phyloP scores from a whole-genome alignment of 2,329 filamentous ascomycete genomes.

The Fusarium ramigenum region DNA sequence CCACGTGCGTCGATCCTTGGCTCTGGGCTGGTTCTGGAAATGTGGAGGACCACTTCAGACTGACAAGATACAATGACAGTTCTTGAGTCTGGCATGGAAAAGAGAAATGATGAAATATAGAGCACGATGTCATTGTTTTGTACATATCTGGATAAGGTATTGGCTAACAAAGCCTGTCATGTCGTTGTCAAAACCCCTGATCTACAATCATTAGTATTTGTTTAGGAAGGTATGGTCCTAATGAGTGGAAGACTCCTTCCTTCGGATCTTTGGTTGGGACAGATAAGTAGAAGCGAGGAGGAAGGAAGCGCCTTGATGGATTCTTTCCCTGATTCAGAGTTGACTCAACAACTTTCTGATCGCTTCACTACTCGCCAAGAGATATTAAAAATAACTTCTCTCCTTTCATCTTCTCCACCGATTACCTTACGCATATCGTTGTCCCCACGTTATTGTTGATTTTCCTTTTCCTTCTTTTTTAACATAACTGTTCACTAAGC shows the following conservation, averaged over 20 bases:
- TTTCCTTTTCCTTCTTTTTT: background rate
- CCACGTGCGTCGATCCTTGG: conserved; percentile 44
- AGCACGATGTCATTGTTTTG: background rate
- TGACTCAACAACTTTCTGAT: background rate
- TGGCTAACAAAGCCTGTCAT: background rate
- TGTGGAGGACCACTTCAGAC: background rate
- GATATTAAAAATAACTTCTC: conserved; percentile 10
- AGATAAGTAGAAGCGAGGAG: conserved; percentile 1
- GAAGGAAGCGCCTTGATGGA: conserved; percentile 1
- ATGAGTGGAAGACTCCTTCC: background rate
- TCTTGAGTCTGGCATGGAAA: background rate
- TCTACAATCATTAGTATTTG: conserved; percentile 12
- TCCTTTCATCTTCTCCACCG: conserved; percentile 2
- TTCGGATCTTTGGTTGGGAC: background rate
- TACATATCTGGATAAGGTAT: background rate
- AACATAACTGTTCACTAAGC: conserved; percentile 14
- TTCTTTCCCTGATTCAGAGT: background rate
- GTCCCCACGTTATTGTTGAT: background rate
- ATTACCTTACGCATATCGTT: background rate
- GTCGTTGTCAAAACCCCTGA: conserved; percentile 6
- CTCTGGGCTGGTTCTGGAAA: conserved; percentile 16
- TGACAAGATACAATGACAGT: background rate
- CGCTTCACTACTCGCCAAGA: background rate
- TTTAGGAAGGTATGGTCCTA: conserved; percentile 13
- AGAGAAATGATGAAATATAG: background rate